Base-by-base conservation (phyloP, 768 basidiomycete species). In the Boletus reticuloceps region DNA sequence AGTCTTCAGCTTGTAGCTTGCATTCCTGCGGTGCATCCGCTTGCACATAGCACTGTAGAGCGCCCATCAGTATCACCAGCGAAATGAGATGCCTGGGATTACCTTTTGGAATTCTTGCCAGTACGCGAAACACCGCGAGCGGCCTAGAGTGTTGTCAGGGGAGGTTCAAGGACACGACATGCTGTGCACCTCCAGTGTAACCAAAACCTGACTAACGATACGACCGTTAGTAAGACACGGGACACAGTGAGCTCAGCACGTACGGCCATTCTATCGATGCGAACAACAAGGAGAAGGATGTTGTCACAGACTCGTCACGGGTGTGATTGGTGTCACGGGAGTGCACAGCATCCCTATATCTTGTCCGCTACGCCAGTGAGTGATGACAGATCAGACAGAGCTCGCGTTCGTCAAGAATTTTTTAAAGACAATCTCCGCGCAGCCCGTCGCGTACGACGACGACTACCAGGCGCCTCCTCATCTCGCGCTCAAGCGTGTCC, bases 61-160 rank as follows among this genome's bases (percentile, higher is more conserved):
- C 17, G 17, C 11, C 25, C 55, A 47, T 66, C 39, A 61, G 36
- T 37, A 46, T 47, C 27, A 60, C 50, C 51, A 46, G 22, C 39
- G 31, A 34, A 42, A 16, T 25, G 3, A 45, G 37, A 12, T 12
- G 25, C 3, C 4, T 19, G 17, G 5, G 44, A 55, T 51, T 51
- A 87, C 89, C 67, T 86, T 88, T 61, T 84, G 79, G 74, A 91
- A 89, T 71, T 94, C 91, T 66, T 94, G 93, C 93, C 94, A 96
- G 75, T 88, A 91, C 13, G 83, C 78, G 72, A 94, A 94, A 74
- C 94, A 97, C 65, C 91, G 82, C 58, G 90, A 84, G 60, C 84
- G 84, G 63, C 91, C 92, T 94, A 58, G 42, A 36, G 47, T 42
- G 29, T 27, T 54, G 55, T 58, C 41, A 59, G 38, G 50, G 36